Percentiles rank a stretch among this genome's conserved stretches.
phyloP scores from a whole-genome alignment of 306 rosid genomes.

The Sesbania bispinosa region DNA sequence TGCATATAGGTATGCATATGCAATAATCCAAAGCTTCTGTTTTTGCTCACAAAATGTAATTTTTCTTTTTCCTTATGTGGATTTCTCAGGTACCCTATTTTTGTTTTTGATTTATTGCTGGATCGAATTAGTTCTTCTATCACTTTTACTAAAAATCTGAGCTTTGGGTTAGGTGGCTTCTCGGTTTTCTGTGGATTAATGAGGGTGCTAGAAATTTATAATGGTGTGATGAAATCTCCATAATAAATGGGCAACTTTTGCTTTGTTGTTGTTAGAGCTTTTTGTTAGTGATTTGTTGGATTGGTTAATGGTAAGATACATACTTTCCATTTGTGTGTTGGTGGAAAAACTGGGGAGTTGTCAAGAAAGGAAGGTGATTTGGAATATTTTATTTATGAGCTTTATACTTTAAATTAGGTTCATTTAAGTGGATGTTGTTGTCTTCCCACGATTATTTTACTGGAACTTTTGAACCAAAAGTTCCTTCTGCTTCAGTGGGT shows the following conservation, averaged over 20 bases:
- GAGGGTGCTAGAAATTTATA: conserved; percentile 9
- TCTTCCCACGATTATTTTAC: conserved; percentile 1
- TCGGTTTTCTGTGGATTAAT: conserved; percentile 28
- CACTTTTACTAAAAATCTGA: conserved; percentile 22
- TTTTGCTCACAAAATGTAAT: conserved; percentile 3
- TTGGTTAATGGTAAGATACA: conserved; percentile 20
- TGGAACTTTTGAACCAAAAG: not conserved
- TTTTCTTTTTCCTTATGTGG: not conserved
- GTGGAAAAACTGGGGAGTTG: too few species aligned
- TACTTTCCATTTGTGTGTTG: conserved; percentile 21
- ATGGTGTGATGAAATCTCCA: conserved; percentile 29
- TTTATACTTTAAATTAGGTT: conserved; percentile 20
- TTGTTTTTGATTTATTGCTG: conserved; percentile 27
- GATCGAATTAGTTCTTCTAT: conserved; percentile 22
- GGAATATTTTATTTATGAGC: conserved; percentile 27
- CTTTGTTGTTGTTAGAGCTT: not conserved
- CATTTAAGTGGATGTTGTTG: conserved; percentile 16
- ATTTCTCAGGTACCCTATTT: conserved; percentile 20
- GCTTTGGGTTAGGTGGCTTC: conserved; percentile 32
- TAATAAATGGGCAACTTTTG: conserved; percentile 4
- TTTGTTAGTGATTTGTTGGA: conserved; percentile 15
- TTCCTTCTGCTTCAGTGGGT: conserved; percentile 20
- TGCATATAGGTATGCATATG: conserved; percentile 51
- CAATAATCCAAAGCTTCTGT: conserved; percentile 27
- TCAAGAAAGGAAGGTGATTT: too few species aligned